Base-by-base conservation (phyloP, 2,329 filamentous ascomycete genomes). In the Clarireedia sp. region DNA sequence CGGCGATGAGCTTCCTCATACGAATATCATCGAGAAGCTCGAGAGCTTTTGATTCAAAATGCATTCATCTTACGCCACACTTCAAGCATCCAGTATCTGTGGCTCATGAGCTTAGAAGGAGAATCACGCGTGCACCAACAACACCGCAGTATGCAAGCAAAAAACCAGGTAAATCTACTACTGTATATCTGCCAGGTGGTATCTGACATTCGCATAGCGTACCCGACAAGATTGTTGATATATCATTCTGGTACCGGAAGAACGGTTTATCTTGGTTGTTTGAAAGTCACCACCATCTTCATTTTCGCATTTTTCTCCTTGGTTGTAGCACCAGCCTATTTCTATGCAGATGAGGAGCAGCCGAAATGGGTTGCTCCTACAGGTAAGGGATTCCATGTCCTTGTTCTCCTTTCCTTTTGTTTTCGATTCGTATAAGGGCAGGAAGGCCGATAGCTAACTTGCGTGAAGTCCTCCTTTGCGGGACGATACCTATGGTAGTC, bases 231-330 rank as follows among this genome's bases (percentile, higher is more conserved):
- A 14, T 67, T 91, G 26, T 77, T 90, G 62, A 79, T 95, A 59
- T 95, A 89, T 70, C 86, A 90, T 71, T 83, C 83, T 52, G 87
- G 89, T 51, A 85, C 81, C 0, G 77, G 78, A 8, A 78, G 81
- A 56, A 85, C 80, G 29, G 80, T 83, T 6, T 85, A 87, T 61
- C 72, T 92, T 46, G 87, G 85, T 48, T 80, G 83, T 66, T 69
- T 88, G 59, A 89, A 90, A 64, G 72, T 92, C 55, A 83, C 83
- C 1, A 85, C 85, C 3, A 76, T 94, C 41, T 81, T 90, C 58
- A 70, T 87, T 40, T 85, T 86, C 55, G 78, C 77, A 21, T 81
- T 86, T 62, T 88, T 88, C 64, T 77, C 76, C 60, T 71, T 85
- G 51, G 71, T 89, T 24, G 76, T 85, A 49, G 81, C 80, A 0